phyloP scores from a whole-genome alignment of 129 eudicot species.

The Helichrysum umbraculigerum region DNA sequence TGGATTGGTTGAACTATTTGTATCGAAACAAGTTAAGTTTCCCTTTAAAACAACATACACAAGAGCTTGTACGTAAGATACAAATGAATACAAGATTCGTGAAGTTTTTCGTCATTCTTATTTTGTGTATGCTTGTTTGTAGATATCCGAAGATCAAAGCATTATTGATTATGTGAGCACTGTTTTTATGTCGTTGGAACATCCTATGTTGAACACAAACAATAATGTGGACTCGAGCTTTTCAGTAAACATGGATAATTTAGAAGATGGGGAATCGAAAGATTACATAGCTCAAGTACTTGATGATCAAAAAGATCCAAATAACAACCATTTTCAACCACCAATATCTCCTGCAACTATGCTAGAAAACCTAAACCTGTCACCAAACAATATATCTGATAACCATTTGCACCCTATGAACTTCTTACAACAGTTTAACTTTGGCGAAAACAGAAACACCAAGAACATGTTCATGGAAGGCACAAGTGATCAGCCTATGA shows the following conservation, averaged over 20 bases:
- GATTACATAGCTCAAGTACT: conserved; percentile 35
- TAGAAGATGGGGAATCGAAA: conserved; percentile 33
- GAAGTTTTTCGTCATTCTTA: background rate
- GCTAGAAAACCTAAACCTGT: conserved; percentile 45
- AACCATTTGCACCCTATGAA: conserved; percentile 42
- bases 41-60: background rate
- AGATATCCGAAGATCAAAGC: conserved; percentile 82
- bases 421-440: conserved; percentile 53
- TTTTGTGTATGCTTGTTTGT: conserved; percentile 12
- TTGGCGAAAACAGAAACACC: conserved; percentile 29
- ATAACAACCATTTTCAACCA: conserved; percentile 41
- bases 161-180: conserved; percentile 57
- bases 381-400: conserved; percentile 33
- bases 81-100: no score
- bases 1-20: conserved; percentile 72
- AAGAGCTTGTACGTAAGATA: no score
- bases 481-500: conserved; percentile 29
- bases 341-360: conserved; percentile 53
- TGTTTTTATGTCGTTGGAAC: conserved; percentile 58
- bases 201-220: conserved; percentile 38
- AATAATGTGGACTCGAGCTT: conserved; percentile 40
- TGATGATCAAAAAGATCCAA: conserved; percentile 42
- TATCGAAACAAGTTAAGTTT: conserved; percentile 62
- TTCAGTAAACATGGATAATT: conserved; percentile 32
- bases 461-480: conserved; percentile 42